Evolutionary conservation across 1,139 yeast species (phyloP).

Genomic region (Ogataea hybrid): DNA sequence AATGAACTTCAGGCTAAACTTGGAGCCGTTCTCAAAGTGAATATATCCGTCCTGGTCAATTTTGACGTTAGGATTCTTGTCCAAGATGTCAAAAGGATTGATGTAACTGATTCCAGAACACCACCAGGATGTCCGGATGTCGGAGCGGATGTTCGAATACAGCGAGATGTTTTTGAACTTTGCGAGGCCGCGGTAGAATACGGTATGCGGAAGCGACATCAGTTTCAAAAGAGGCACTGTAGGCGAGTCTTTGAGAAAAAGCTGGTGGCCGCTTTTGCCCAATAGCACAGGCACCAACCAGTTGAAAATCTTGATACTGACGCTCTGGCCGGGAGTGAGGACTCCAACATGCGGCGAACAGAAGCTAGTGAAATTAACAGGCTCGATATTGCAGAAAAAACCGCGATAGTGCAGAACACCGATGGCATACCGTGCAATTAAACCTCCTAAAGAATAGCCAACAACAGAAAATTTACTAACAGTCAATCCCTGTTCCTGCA

Average conservation of each 20-base stretch:
- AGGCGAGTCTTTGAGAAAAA: slow-evolving; percentile 56
- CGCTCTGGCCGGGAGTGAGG: slow-evolving; percentile 55
- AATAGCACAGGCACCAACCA: slow-evolving; percentile 56
- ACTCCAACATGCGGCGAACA: slow-evolving; percentile 86
- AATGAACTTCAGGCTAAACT: slow-evolving; percentile 44
- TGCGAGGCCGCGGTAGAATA: slow-evolving; percentile 55
- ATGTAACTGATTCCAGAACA: slow-evolving; percentile 65
- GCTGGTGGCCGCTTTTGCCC: slow-evolving; percentile 70
- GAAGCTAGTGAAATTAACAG: slow-evolving; percentile 68
- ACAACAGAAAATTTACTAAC: slow-evolving; percentile 61
- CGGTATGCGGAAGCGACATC: slow-evolving; percentile 55
- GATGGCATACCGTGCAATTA: slow-evolving; percentile 71
- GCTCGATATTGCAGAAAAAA: slow-evolving; percentile 42
- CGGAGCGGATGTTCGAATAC: slow-evolving; percentile 76
- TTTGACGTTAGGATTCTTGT: slow-evolving; percentile 27
- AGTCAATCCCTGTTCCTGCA: slow-evolving; percentile 27
- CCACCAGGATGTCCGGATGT: slow-evolving; percentile 79
- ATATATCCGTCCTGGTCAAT: slow-evolving; percentile 30
- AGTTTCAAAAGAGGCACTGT: slow-evolving; percentile 53
- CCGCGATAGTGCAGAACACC: slow-evolving; percentile 61
- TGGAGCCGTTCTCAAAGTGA: slow-evolving; percentile 39
- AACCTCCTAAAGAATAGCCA: slow-evolving; percentile 85
- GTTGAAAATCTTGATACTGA: slow-evolving; percentile 49
- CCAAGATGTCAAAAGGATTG: slow-evolving; percentile 57
- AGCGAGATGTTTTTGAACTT: slow-evolving; percentile 51